Percentiles rank a stretch among this genome's conserved stretches.
These are phyloP conservation scores for Suillus occidentalis DNA, from an alignment of 768 basidiomycete genomes.

Conservation along the genomic window DNA sequence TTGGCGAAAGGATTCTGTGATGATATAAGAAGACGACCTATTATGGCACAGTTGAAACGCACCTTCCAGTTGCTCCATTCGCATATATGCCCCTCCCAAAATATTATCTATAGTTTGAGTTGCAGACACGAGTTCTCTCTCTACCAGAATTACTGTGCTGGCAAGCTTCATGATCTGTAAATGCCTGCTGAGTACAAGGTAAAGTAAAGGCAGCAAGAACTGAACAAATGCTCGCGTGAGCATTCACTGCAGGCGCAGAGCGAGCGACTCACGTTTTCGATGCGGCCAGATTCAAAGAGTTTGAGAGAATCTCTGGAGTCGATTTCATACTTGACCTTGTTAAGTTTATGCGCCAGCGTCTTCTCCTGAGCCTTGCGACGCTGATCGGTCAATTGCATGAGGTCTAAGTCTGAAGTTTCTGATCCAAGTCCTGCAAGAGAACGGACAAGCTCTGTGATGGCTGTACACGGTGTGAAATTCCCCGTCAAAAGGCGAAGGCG, in stretches of 20 bases:
- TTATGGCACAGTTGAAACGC: background rate
- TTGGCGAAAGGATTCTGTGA: background rate
- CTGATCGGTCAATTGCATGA: background rate
- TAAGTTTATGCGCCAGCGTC: conserved; percentile 27
- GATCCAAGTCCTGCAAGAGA: conserved; percentile 11
- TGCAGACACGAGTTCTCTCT: conserved; percentile 21
- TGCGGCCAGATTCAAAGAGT: conserved; percentile 33
- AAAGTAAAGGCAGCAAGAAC: conserved; percentile 36
- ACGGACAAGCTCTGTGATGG: background rate
- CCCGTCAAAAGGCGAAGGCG: too few species aligned
- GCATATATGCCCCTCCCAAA: background rate
- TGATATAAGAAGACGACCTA: background rate
- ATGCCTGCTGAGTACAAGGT: conserved; percentile 35
- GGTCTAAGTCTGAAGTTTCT: conserved; percentile 26
- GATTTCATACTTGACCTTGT: conserved; percentile 30
- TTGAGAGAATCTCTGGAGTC: conserved; percentile 30
- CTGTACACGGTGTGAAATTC: background rate
- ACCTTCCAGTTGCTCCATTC: background rate
- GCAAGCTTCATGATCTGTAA: conserved; percentile 33
- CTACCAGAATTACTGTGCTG: conserved; percentile 23
- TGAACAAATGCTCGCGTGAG: conserved; percentile 12
- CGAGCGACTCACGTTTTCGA: conserved; percentile 30
- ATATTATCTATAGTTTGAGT: background rate
- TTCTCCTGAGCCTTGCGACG: conserved; percentile 23
- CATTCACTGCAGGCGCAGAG: background rate